phyloP scores from a whole-genome alignment of 2,329 filamentous ascomycete species.

The Curvularia verruculosa region DNA sequence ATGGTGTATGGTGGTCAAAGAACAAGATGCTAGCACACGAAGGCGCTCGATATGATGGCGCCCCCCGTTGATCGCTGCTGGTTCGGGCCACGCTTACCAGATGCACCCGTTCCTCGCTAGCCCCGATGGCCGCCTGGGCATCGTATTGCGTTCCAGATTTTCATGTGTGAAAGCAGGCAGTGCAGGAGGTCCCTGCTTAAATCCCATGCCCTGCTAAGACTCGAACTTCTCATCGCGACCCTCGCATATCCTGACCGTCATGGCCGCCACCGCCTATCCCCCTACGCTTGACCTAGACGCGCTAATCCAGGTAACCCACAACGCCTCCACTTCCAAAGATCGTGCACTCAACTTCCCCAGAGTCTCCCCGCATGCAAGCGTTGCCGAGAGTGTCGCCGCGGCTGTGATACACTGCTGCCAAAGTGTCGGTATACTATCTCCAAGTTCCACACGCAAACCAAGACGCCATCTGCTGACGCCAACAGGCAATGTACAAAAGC shows the following conservation, averaged over 20 bases:
- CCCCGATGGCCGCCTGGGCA: slow-evolving; percentile 12
- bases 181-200: slow-evolving; percentile 1
- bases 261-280: slow-evolving; percentile 23
- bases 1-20: slow-evolving; percentile 17
- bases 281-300: slow-evolving; percentile 29
- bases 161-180: slow-evolving; percentile 1
- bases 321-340: slow-evolving; percentile 3
- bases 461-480: slow-evolving; percentile 13
- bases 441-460: slow-evolving; percentile 1
- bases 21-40: slow-evolving; percentile 11
- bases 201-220: slow-evolving; percentile 2
- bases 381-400: slow-evolving; percentile 45
- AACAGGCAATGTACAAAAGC: slow-evolving; percentile 47
- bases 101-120: slow-evolving; percentile 19
- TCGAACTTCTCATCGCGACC: not conserved
- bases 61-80: slow-evolving; percentile 21
- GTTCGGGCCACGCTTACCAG: slow-evolving; percentile 23
- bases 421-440: slow-evolving; percentile 37
- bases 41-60: slow-evolving; percentile 21
- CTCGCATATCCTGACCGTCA: slow-evolving; percentile 9
- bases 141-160: slow-evolving; percentile 5
- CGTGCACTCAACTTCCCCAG: slow-evolving; percentile 23
- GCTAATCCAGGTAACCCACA: slow-evolving; percentile 30
- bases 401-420: slow-evolving; percentile 46
- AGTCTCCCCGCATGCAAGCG: slow-evolving; percentile 45